Conservation (phyloP, 108 stramenopile genomes). For the Nannochloropsis gaditana region DNA sequence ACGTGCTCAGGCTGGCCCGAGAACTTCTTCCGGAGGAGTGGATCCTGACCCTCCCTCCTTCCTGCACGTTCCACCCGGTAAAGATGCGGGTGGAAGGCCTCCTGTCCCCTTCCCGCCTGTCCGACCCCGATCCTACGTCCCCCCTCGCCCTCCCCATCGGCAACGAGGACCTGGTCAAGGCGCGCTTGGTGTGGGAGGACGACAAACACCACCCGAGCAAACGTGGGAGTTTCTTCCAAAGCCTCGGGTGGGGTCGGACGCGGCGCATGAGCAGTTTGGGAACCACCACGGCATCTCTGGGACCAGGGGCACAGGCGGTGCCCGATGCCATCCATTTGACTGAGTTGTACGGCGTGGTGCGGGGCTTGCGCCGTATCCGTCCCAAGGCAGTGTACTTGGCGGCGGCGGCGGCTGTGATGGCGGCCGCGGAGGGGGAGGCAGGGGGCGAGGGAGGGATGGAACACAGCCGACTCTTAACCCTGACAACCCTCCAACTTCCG, state of each 20-base stretch:
- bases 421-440: not conserved
- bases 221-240: conserved; percentile 3
- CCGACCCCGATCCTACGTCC: not conserved
- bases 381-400: not conserved
- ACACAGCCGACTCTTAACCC: not conserved
- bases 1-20: not conserved
- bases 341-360: not conserved
- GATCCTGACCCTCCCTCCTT: not conserved
- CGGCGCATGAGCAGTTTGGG: not conserved
- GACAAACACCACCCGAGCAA: not conserved
- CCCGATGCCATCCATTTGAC: conserved; percentile 17
- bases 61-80: not conserved
- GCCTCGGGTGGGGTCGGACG: not conserved
- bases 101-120: not conserved
- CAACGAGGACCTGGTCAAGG: not conserved
- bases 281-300: not conserved
- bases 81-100: not conserved
- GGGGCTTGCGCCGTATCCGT: not conserved
- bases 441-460: not conserved
- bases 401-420: too few relatives aligned
- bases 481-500: not conserved
- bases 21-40: too few relatives aligned
- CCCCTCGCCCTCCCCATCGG: not conserved
- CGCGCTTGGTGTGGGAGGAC: not conserved
- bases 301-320: too few relatives aligned